Conservation (phyloP, 768 basidiomycete genomes). For the Xerocomus potaroensis region DNA sequence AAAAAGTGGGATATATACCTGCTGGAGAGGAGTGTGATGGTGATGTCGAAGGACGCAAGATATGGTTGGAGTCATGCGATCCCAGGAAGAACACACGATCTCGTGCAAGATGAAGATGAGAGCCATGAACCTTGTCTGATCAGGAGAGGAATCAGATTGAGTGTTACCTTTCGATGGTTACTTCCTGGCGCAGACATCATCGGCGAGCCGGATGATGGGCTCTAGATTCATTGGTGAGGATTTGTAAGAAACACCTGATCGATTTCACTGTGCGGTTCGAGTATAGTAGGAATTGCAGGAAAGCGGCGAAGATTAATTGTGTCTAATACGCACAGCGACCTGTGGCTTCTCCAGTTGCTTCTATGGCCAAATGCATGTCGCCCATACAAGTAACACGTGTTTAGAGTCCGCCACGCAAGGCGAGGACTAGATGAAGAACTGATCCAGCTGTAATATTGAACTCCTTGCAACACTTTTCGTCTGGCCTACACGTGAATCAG, state of each 20-base stretch:
- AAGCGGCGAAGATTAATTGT: slow-evolving; percentile 24
- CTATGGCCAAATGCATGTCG: slow-evolving; percentile 22
- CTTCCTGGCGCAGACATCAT: slow-evolving; percentile 81
- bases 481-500: slow-evolving; percentile 51
- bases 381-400: slow-evolving; percentile 4
- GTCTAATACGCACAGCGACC: slow-evolving; percentile 28
- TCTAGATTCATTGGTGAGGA: slow-evolving; percentile 7
- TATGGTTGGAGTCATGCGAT: slow-evolving; percentile 92
- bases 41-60: slow-evolving; percentile 76
- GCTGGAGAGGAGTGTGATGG: slow-evolving; percentile 69
- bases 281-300: slow-evolving; percentile 1
- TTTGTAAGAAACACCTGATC: neutral
- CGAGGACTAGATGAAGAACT: slow-evolving; percentile 91
- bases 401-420: slow-evolving; percentile 84
- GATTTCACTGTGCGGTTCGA: neutral
- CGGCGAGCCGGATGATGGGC: slow-evolving; percentile 41
- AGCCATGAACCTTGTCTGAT: slow-evolving; percentile 35
- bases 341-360: slow-evolving; percentile 17
- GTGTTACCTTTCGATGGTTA: slow-evolving; percentile 86
- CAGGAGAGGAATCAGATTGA: slow-evolving; percentile 56
- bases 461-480: slow-evolving; percentile 87
- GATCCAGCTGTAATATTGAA: slow-evolving; percentile 81
- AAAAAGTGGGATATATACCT: slow-evolving; percentile 55
- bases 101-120: slow-evolving; percentile 40
- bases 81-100: slow-evolving; percentile 53